phyloP scores from a whole-genome alignment of 2,329 filamentous ascomycete species.

The Zymoseptoria pseudotritici region DNA sequence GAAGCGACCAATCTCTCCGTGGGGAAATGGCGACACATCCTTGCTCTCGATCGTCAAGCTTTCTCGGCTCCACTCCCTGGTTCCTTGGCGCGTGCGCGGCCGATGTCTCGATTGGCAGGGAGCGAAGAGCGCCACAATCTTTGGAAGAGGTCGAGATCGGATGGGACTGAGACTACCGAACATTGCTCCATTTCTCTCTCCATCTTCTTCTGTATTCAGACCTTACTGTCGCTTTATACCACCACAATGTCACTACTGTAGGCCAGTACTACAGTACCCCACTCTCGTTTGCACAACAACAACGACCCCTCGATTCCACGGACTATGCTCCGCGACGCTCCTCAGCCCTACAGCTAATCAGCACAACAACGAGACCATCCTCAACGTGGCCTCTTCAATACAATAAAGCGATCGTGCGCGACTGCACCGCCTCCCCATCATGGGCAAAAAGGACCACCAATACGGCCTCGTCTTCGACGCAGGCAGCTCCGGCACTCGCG shows the following conservation, averaged over 20 bases:
- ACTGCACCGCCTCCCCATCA: conserved; percentile 3
- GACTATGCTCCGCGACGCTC: not conserved
- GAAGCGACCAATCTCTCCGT: no score
- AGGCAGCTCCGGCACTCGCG: conserved; percentile 89
- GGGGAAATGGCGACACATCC: no score
- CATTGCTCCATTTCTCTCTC: not conserved
- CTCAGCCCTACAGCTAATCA: not conserved
- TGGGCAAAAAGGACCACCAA: conserved; percentile 30
- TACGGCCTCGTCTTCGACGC: conserved; percentile 97
- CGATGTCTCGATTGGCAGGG: not conserved
- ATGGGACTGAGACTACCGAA: no score
- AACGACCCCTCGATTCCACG: not conserved
- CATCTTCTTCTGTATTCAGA: not conserved
- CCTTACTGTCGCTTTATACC: not conserved
- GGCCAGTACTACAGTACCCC: not conserved
- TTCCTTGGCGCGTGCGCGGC: not conserved
- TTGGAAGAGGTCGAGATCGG: not conserved
- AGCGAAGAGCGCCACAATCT: not conserved
- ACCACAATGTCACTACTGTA: not conserved
- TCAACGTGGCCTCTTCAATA: not conserved
- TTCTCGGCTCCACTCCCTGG: not conserved
- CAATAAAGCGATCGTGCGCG: not conserved
- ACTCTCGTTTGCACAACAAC: not conserved
- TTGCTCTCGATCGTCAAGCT: not conserved
- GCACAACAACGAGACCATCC: not conserved